phyloP scores from a whole-genome alignment of 495 filamentous ascomycete genomes.

The Hypoxylon lienhwacheense region DNA sequence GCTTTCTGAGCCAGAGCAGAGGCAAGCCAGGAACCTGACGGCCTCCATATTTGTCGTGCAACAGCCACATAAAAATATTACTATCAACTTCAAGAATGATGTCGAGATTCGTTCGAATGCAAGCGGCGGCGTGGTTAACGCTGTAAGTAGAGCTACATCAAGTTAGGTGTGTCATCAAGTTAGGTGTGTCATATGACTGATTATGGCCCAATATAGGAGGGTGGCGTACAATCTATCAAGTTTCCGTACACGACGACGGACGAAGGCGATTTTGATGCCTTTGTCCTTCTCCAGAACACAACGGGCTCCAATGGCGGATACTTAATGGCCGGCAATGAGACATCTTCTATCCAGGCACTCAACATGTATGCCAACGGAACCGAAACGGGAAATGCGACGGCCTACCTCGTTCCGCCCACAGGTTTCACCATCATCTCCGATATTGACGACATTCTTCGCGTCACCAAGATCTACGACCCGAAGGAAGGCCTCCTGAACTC shows the following conservation, averaged over 20 bases:
- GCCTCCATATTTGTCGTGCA: slow-evolving; percentile 71
- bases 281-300: slow-evolving; percentile 58
- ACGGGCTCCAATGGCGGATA: slow-evolving; percentile 47
- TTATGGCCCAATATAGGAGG: slow-evolving; percentile 27
- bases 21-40: slow-evolving; percentile 72
- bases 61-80: slow-evolving; percentile 63
- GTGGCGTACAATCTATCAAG: slow-evolving; percentile 58
- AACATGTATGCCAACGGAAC: slow-evolving; percentile 67
- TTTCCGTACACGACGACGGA: slow-evolving; percentile 60
- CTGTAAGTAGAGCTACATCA: slow-evolving; percentile 35
- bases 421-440: slow-evolving; percentile 73
- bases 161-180: too few species aligned
- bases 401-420: slow-evolving; percentile 68
- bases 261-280: slow-evolving; percentile 72
- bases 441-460: slow-evolving; percentile 77
- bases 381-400: slow-evolving; percentile 69
- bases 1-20: slow-evolving; percentile 60
- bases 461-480: slow-evolving; percentile 81
- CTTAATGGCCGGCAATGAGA: slow-evolving; percentile 62
- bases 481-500: slow-evolving; percentile 73
- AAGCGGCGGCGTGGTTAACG: slow-evolving; percentile 41
- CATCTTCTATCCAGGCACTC: slow-evolving; percentile 61
- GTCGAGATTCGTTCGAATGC: slow-evolving; percentile 38
- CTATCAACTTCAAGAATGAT: slow-evolving; percentile 61
- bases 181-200: slow-evolving; percentile 1